Evolutionary conservation across 139 green algal species (phyloP).

Genomic region (Chlorella sp.): DNA sequence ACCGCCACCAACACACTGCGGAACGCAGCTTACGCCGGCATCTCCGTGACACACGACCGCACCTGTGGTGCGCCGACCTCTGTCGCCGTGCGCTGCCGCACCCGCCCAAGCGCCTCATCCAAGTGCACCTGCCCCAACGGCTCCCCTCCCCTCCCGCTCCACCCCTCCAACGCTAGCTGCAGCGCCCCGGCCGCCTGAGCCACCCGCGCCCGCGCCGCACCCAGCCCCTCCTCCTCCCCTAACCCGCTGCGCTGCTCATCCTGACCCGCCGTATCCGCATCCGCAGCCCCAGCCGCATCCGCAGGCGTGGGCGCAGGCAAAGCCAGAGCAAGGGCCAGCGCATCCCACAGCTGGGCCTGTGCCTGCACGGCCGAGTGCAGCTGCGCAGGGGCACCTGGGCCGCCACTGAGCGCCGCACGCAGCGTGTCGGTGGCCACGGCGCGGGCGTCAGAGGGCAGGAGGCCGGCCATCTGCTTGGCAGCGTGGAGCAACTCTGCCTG

Average conservation of each 20-base stretch:
- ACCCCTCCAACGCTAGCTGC: background rate
- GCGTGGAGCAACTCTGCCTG: background rate
- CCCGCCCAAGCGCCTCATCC: conserved; percentile 36
- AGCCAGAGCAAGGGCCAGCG: no score
- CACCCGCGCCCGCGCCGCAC: no score
- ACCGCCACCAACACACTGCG: no score
- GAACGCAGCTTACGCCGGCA: background rate
- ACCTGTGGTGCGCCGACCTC: conserved; percentile 55
- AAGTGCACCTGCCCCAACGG: conserved; percentile 26
- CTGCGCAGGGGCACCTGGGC: no score
- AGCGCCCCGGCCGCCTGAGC: background rate
- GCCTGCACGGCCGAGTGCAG: no score
- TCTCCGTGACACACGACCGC: background rate
- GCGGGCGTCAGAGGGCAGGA: conserved; percentile 64
- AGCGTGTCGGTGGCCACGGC: conserved; percentile 65
- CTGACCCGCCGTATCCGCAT: background rate
- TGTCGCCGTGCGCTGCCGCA: conserved; percentile 56
- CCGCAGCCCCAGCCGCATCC: background rate
- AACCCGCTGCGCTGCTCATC: no score
- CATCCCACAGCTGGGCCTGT: no score
- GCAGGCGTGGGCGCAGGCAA: no score
- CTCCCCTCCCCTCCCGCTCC: background rate
- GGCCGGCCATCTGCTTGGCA: conserved; percentile 49
- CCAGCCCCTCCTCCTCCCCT: no score
- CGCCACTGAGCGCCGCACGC: conserved; percentile 2